A percentile compares a stretch with the other conserved stretches of the same genome.
These are phyloP conservation scores for Akanthomyces muscarius DNA, from an alignment of 2,329 filamentous ascomycete genomes.

Conservation along the genomic window DNA sequence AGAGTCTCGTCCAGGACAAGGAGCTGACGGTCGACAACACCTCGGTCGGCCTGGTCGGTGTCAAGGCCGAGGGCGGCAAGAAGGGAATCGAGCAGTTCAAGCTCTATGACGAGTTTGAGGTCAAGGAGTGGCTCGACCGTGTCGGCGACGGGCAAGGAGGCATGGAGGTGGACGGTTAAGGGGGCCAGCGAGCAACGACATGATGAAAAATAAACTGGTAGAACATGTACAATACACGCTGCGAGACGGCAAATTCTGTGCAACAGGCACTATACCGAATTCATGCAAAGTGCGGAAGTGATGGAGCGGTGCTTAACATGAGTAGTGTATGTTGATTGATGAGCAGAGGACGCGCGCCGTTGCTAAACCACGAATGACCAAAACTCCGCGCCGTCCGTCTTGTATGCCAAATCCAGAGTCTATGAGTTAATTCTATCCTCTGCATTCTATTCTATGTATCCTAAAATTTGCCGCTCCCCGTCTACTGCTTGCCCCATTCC, in stretches of 20 bases:
- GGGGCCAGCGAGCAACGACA: constrained; percentile 18
- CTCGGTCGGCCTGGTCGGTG: constrained; percentile 79
- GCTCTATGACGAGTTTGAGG: constrained; percentile 83
- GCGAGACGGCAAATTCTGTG: constrained; percentile 25
- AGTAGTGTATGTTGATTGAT: neutral
- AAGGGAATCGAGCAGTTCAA: constrained; percentile 74
- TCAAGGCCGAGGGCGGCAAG: constrained; percentile 49
- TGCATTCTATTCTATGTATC: neutral
- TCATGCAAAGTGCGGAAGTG: neutral
- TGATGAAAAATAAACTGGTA: constrained; percentile 24
- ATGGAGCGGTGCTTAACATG: neutral
- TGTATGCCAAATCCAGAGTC: neutral
- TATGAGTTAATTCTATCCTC: neutral
- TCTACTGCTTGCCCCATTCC: constrained; percentile 69
- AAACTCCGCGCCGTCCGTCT: too few relatives aligned
- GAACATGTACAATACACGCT: constrained; percentile 35
- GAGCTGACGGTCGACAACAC: constrained; percentile 97
- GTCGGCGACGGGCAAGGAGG: constrained; percentile 50
- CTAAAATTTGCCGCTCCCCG: neutral
- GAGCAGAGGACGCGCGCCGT: neutral
- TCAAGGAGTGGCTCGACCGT: constrained; percentile 80
- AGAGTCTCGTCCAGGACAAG: constrained; percentile 94
- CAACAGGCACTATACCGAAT: constrained; percentile 12
- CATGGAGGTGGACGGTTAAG: constrained; percentile 36
- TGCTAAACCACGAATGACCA: neutral